Base-by-base conservation (phyloP, 805 yeast species). In the Cyberlindnera saturnus region DNA sequence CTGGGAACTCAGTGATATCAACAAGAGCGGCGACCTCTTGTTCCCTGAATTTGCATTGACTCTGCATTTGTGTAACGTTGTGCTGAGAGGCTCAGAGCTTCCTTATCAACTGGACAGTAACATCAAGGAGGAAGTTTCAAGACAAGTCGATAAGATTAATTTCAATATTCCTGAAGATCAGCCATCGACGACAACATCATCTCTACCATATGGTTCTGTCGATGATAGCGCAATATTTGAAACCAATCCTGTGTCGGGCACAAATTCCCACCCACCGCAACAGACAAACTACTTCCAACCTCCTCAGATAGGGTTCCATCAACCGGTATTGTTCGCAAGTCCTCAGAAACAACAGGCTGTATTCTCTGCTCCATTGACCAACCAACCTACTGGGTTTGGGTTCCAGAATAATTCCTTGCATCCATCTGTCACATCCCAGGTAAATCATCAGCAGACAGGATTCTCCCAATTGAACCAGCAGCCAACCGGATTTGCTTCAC, bases 21-120 rank as follows among this genome's bases (percentile, higher is more conserved):
- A 82, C 54, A 83, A 78, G 55, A 81, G 93, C 13, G 98, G 98
- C 2, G 74, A 79, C 42, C 73, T 91, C 44, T 65, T 91, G 51
- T 91, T 90, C 59, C 98, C 98, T 1, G 97, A 91, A 61, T 91
- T 91, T 70, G 95, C 95, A 14, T 70, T 91, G 51, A 95, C 96
- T 15, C 77, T 91, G 70, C 91, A 89, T 62, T 71, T 91, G 49
- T 88, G 96, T 61, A 84, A 86, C 52, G 63, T 78, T 55, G 82
- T 82, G 0, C 70, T 86, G 50, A 79, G 79, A 55, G 96, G 96
- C 26, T 86, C 82, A 48, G 69, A 82, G 4, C 69, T 90, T 46
- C 97, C 98, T 2, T 69, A 69, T 36, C 72, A 69, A 23, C 65
- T 90, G 51, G 96, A 95, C 32, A 74, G 74, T 19, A 81, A 75